Evolutionary conservation across 2,329 filamentous ascomycete species (phyloP), one percentile per base, ranked within the genome.

Genomic region (Verticillium dahliae): DNA sequence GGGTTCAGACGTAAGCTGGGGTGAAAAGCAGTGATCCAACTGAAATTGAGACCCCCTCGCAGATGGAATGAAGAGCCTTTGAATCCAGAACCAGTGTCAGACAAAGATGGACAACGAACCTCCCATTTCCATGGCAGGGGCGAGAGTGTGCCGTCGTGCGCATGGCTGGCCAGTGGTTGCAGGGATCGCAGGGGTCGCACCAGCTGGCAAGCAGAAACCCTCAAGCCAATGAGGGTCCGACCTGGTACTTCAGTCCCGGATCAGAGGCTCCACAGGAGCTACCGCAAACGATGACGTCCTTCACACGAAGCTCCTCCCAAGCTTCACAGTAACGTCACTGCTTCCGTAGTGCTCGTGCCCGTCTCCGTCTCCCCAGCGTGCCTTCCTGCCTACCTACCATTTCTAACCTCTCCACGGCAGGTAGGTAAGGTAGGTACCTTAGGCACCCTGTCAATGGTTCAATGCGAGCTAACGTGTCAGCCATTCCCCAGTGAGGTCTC

Each of bases 231-330:
- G n/a, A 52, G 15, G 22, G 9, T 18, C 9, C 9, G 10, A 52
- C 22, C 18, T 22, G 5, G 9, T 37, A 6, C 45, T 13, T 52
- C 9, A 22, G 22, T 11, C 45, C n/a, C 45, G 45, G 45, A 52
- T 52, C 45, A 52, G n/a, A 52, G 45, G 38, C 57, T 41, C 57
- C 57, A 58, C 57, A 58, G 31, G 38, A 58, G 57, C 57, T 58
- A 58, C 57, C 57, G 57, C 38, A 50, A 34, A 27, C 57, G 57
- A 58, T 58, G 57, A 58, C 57, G 57, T 58, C 41, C 39, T 58
- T 15, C 38, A 58, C 45, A 18, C 45, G 45, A 27, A 52, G 45
- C 45, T 33, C 27, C 57, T 41, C 31, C 57, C 57, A 27, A 33
- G 38, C 57, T 31, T 58, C 45, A 22, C 18, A 15, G 27, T 39